phyloP scores from a whole-genome alignment of 768 basidiomycete species.

The Podaxis sp. region DNA sequence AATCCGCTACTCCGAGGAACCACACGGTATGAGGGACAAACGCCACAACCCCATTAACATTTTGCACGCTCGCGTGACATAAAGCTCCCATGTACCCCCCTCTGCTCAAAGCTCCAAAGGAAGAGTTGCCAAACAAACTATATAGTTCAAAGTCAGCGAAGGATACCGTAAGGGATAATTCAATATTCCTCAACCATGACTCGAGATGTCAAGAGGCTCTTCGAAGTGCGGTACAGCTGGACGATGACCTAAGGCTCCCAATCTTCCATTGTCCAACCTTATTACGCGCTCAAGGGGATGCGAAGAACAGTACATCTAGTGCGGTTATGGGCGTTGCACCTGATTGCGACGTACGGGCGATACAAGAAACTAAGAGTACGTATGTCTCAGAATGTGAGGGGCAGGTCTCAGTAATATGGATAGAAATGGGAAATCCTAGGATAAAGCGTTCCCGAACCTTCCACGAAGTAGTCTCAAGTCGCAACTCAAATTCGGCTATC shows the following conservation, averaged over 20 bases:
- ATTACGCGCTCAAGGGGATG: neutral
- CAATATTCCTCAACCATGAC: neutral
- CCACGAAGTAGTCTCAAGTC: too few relatives aligned
- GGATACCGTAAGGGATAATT: neutral
- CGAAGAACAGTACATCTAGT: neutral
- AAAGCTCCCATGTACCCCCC: neutral
- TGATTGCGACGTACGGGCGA: neutral
- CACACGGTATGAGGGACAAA: too few relatives aligned
- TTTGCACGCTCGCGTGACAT: neutral
- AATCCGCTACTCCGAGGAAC: too few relatives aligned
- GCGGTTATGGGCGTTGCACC: neutral
- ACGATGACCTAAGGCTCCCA: neutral
- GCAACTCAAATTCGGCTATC: too few relatives aligned
- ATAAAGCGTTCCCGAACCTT: too few relatives aligned
- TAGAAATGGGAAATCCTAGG: too few relatives aligned
- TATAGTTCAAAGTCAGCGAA: slow-evolving; percentile 10
- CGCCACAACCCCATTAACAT: neutral
- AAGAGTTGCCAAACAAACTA: neutral
- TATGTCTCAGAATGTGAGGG: neutral
- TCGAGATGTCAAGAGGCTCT: neutral
- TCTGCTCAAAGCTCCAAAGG: neutral
- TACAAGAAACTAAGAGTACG: neutral
- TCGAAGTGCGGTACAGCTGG: neutral
- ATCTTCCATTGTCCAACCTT: neutral
- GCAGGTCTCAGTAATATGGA: too few relatives aligned